phyloP scores from a whole-genome alignment of 2,329 filamentous ascomycete species.

The Colletotrichum karsti region DNA sequence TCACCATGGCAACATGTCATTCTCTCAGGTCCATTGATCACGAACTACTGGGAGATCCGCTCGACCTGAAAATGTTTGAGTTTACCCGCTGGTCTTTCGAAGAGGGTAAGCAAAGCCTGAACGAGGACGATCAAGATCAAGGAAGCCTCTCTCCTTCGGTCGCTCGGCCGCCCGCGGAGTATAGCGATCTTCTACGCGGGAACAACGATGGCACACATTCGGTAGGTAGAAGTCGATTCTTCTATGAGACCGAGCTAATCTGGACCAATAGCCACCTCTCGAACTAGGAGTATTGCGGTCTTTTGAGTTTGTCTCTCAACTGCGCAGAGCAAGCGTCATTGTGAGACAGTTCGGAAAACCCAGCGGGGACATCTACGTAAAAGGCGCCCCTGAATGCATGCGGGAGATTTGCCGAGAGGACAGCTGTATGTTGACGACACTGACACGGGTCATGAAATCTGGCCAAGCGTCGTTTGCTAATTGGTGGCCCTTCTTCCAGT shows the following conservation, averaged over 20 bases:
- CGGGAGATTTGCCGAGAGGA: slow-evolving; percentile 88
- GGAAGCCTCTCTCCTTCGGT: slow-evolving; percentile 85
- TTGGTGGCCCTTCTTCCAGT: slow-evolving; percentile 53
- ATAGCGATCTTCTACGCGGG: slow-evolving; percentile 33
- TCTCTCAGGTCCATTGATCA: slow-evolving; percentile 87
- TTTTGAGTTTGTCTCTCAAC: slow-evolving; percentile 94
- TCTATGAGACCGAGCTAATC: slow-evolving; percentile 25
- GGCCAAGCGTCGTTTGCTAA: background rate
- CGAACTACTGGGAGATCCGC: slow-evolving; percentile 89
- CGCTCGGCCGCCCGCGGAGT: slow-evolving; percentile 76
- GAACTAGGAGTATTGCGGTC: slow-evolving; percentile 91
- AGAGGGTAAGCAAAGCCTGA: slow-evolving; percentile 78
- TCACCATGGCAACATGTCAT: slow-evolving; percentile 98
- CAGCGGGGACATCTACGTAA: slow-evolving; percentile 90
- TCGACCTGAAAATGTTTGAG: slow-evolving; percentile 98
- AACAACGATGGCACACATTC: slow-evolving; percentile 35
- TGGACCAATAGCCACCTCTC: slow-evolving; percentile 58
- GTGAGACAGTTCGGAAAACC: slow-evolving; percentile 87
- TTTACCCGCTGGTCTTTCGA: slow-evolving; percentile 94
- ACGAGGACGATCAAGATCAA: slow-evolving; percentile 78
- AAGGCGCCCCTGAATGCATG: slow-evolving; percentile 97
- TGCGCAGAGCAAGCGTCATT: slow-evolving; percentile 91
- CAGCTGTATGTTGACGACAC: slow-evolving; percentile 69
- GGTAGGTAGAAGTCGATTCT: slow-evolving; percentile 30
- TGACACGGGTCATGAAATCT: background rate